Base-by-base conservation (phyloP, 1,284 basidiomycete genomes). In the Dichomitus squalens region DNA sequence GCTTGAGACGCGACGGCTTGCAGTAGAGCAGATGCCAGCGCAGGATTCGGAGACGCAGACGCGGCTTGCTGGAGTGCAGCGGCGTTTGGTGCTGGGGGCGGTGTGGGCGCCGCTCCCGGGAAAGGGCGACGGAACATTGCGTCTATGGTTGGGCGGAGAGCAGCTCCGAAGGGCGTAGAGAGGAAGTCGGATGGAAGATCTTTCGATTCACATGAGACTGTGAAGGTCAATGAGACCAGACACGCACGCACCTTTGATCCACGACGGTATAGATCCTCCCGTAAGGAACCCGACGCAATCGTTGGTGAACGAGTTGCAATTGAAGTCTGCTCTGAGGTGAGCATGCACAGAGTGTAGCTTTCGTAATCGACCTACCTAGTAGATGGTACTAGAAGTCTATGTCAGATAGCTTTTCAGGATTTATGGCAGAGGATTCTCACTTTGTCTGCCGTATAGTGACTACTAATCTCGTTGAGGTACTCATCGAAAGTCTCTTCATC, bases 241-340 rank as follows among this genome's bases (percentile, higher is more conserved):
- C 11, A 3, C 12, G 59, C 55, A 40, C 66, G 46, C 55, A 84
- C 90, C 86, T 76, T 82, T 90, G 60, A 96, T 92, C 76, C 86
- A 93, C 1, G 79, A 65, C 3, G 94, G 93, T 60, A 95, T 91
- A 21, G 84, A 84, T 2, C 79, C 78, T 20, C 93, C 92, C 0
- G 92, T 95, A 49, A 96, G 74, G 69, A 96, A 94, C 1, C 89
- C 93, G 33, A 93, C 75, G 52, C 87, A 86, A 63, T 96, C 94
- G 58, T 91, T 92, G 0, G 93, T 94, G 66, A 97, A 97, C 1
- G 91, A 90, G 71, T 96, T 96, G 72, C 93, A 96, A 64, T 93
- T 93, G 63, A 92, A 92, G 47, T 93, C 90, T 91, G 58, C 1
- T 12, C 21, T 4, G 25, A 55, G 7, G 35, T 62, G 23, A 64